phyloP scores from a whole-genome alignment of 768 basidiomycete genomes.

The Termitomyces sp. region DNA sequence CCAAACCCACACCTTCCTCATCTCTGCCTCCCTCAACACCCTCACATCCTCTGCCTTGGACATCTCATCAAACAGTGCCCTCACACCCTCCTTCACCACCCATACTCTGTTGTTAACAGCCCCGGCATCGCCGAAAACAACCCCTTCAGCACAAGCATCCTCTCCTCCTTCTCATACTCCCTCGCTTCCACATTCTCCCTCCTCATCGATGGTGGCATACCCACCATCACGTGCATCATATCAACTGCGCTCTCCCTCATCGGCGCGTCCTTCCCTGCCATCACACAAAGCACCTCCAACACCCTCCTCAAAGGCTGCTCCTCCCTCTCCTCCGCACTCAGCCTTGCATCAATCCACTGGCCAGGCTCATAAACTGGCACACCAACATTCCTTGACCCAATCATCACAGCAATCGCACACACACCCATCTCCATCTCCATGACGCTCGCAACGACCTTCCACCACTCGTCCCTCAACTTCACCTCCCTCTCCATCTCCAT shows the following conservation, averaged over 20 bases:
- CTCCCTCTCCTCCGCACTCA: conserved; percentile 32
- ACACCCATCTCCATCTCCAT: conserved; percentile 16
- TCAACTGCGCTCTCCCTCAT: conserved; percentile 55
- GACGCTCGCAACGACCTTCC: conserved; percentile 48
- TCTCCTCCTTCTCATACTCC: conserved; percentile 14
- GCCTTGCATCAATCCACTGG: conserved; percentile 10
- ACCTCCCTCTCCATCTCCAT: conserved; percentile 23
- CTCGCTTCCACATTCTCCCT: neutral
- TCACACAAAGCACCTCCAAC: conserved; percentile 46
- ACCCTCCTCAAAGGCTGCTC: conserved; percentile 44
- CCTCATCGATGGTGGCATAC: conserved; percentile 11
- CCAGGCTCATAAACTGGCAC: conserved; percentile 7
- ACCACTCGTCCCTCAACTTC: conserved; percentile 22
- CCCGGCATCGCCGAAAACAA: conserved; percentile 58
- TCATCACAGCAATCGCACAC: conserved; percentile 12
- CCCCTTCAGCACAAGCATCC: conserved; percentile 44
- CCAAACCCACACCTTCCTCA: conserved; percentile 43
- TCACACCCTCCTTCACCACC: conserved; percentile 42
- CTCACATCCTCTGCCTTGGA: conserved; percentile 51
- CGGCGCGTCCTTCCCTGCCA: conserved; percentile 52
- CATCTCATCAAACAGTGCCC: conserved; percentile 50
- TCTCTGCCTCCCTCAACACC: conserved; percentile 53
- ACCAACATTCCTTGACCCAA: conserved; percentile 10
- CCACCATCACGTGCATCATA: conserved; percentile 36
- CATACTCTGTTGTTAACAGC: conserved; percentile 50